Evolutionary conservation across 139 green algal genomes (phyloP), one percentile per base, ranked within the genome.

Genomic region (Chlorella sorokiniana): DNA sequence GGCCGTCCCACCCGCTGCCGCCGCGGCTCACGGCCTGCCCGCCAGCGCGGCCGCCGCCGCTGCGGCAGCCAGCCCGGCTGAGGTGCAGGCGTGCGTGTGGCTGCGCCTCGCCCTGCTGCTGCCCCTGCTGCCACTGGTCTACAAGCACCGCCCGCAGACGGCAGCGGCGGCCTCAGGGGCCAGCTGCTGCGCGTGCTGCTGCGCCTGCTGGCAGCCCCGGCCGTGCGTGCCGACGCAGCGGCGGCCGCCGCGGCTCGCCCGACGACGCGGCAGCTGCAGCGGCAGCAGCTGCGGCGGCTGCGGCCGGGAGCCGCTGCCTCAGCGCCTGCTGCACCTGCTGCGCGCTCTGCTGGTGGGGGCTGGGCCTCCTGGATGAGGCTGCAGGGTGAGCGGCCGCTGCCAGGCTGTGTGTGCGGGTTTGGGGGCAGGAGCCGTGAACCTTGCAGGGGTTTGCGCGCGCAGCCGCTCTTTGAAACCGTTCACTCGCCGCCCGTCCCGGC

Each of bases 301-400:
- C 56, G 16, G 56, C n/a, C n/a, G 85, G 18, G 86, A 91, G 81
- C 67, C 78, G 69, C 84, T 93, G 20, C 84, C 85, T 27, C 76
- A 86, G 61, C 83, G 89, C 25, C 72, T 93, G 78, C 77, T 90
- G 45, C 56, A 68, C 51, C 75, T 93, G 52, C 69, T 90, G 74
- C 78, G 88, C 6, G 89, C 85, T 23, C 84, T 93, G 76, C 31
- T 90, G n/a, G 62, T 48, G 3, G 79, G 68, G 40, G 37, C 4
- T 93, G 89, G 90, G 73, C 90, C 1, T 67, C 84, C 0, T 93
- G 90, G 90, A 79, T 79, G 73, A 52, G 73, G 25, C 83, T 93
- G 67, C 45, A 76, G 48, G 83, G 83, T 52, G 51, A 38, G 67
- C 8, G 1, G 48, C 48, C 16, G 48, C 48, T 59, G 48, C 48